These are phyloP conservation scores for Jasminum sambac DNA, from an alignment of 257 asterid genomes.

Conservation along the genomic window DNA sequence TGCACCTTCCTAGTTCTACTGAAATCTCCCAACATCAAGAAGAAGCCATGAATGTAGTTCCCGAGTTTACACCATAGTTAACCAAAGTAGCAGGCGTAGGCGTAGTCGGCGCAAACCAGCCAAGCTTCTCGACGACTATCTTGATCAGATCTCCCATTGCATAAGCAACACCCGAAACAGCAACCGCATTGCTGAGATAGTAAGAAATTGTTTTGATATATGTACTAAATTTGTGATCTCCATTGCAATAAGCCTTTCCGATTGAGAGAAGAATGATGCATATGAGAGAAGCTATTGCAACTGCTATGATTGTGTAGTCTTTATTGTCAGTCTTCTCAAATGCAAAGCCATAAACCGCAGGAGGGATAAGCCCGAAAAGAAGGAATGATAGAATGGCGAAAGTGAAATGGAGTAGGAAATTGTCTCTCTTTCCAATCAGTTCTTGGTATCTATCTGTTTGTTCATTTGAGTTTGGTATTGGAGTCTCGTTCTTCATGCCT, in stretches of 20 bases:
- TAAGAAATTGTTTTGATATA: constrained; percentile 41
- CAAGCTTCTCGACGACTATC: constrained; percentile 33
- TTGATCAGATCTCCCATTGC: constrained; percentile 41
- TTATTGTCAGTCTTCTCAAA: constrained; percentile 44
- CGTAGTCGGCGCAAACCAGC: constrained; percentile 42
- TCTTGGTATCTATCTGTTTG: constrained; percentile 38
- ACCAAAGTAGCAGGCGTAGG: constrained; percentile 21
- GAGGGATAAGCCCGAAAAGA: constrained; percentile 56
- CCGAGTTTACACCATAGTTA: constrained; percentile 11
- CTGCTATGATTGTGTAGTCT: constrained; percentile 53
- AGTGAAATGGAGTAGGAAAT: constrained; percentile 46
- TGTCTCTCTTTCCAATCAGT: constrained; percentile 45
- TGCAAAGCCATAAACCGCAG: constrained; percentile 50
- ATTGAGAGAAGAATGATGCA: constrained; percentile 51
- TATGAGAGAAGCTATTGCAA: constrained; percentile 39
- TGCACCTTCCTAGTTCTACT: not conserved
- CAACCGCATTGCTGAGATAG: constrained; percentile 37
- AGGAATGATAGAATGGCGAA: constrained; percentile 51
- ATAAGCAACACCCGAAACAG: constrained; percentile 54
- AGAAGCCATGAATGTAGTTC: constrained; percentile 36
- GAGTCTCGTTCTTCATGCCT: constrained; percentile 43
- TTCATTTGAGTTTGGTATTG: constrained; percentile 5
- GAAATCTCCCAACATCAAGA: constrained; percentile 24
- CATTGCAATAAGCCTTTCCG: constrained; percentile 39
- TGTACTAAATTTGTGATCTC: constrained; percentile 22